These are phyloP conservation scores for Trichaptum fuscoviolaceum DNA, from an alignment of 768 basidiomycete species.

Conservation along the genomic window DNA sequence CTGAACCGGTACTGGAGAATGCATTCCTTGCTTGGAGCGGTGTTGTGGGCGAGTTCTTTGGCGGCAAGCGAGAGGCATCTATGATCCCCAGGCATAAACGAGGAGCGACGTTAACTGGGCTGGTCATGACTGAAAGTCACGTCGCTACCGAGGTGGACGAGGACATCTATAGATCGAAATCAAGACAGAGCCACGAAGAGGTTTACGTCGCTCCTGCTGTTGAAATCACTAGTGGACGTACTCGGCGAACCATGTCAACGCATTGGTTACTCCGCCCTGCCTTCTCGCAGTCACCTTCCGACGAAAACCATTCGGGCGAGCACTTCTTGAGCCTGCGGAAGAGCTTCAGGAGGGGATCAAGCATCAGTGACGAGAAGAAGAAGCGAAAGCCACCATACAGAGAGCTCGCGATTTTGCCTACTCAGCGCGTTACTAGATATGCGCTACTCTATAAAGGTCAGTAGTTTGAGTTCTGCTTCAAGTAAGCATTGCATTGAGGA, in stretches of 20 bases:
- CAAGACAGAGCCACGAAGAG: neutral
- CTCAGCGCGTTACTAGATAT: constrained; percentile 60
- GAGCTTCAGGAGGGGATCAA: neutral
- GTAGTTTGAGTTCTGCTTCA: constrained; percentile 18
- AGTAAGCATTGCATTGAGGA: neutral
- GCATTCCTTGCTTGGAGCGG: constrained; percentile 55
- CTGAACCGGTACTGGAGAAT: constrained; percentile 45
- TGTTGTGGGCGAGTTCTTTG: constrained; percentile 41
- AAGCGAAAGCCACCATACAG: constrained; percentile 32
- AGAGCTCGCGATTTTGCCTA: constrained; percentile 59
- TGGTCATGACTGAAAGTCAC: neutral
- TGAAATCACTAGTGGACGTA: neutral
- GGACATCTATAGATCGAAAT: neutral
- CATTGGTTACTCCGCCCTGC: neutral
- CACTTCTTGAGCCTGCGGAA: constrained; percentile 4
- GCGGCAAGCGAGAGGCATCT: constrained; percentile 6
- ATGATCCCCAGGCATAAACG: neutral
- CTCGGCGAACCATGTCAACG: neutral
- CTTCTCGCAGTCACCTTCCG: neutral
- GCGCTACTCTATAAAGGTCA: constrained; percentile 55
- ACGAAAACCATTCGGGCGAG: neutral
- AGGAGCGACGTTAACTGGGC: neutral
- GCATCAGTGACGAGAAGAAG: constrained; percentile 16
- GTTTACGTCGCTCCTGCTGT: neutral
- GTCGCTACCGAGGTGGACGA: neutral